Conservation (phyloP, 1,284 basidiomycete genomes). For the Boletus smithii region DNA sequence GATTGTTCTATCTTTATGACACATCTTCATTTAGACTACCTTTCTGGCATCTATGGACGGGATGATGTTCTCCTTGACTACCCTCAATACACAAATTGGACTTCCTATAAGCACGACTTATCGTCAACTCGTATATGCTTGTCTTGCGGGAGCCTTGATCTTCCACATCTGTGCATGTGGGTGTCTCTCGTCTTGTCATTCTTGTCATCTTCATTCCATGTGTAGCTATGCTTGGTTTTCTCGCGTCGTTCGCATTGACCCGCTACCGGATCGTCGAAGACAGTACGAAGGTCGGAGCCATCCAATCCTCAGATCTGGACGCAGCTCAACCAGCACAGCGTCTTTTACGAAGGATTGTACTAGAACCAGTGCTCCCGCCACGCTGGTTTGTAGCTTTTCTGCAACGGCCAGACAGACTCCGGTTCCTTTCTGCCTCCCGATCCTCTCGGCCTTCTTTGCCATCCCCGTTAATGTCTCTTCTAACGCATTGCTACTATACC, state of each 20-base stretch:
- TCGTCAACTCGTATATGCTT: conserved; percentile 29
- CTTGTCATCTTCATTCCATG: neutral
- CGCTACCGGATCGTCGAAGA: conserved; percentile 27
- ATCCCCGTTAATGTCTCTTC: conserved; percentile 20
- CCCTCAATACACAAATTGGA: conserved; percentile 23
- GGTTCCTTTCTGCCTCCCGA: neutral
- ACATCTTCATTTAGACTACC: conserved; percentile 23
- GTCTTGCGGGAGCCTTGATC: conserved; percentile 30
- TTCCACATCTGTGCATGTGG: conserved; percentile 31
- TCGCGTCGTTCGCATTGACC: conserved; percentile 29
- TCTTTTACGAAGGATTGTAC: conserved; percentile 15
- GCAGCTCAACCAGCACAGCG: conserved; percentile 13
- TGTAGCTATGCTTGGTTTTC: conserved; percentile 29
- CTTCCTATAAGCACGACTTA: conserved; percentile 1
- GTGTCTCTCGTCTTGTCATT: conserved; percentile 4
- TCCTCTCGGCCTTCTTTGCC: neutral
- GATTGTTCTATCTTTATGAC: neutral
- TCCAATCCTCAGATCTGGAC: neutral
- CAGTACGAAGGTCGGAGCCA: conserved; percentile 13
- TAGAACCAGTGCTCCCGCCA: conserved; percentile 17
- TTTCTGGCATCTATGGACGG: conserved; percentile 31
- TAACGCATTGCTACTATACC: conserved; percentile 27
- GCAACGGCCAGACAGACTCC: neutral
- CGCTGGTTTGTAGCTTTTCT: conserved; percentile 1
- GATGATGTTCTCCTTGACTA: conserved; percentile 29